These are phyloP conservation scores for Pezicula carpinea DNA, from an alignment of 2,329 filamentous ascomycete species.

Conservation along the genomic window DNA sequence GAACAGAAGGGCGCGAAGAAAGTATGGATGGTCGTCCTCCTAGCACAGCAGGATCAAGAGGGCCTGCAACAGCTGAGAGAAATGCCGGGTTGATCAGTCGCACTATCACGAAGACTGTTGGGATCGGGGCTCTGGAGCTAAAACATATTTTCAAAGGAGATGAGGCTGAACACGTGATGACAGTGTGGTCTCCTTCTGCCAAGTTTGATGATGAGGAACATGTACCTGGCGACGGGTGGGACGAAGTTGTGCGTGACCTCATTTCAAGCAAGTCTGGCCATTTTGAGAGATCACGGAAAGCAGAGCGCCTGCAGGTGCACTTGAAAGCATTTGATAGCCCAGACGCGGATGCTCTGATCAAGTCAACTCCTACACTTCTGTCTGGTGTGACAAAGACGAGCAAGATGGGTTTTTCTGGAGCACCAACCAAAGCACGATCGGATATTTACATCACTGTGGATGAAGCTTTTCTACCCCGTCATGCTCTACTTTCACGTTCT, in stretches of 20 bases:
- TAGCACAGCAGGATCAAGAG: conserved; percentile 51
- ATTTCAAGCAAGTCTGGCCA: conserved; percentile 67
- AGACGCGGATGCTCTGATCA: conserved; percentile 77
- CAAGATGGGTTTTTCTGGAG: conserved; percentile 91
- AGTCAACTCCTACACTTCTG: conserved; percentile 80
- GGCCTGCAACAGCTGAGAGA: conserved; percentile 31
- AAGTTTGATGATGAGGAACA: conserved; percentile 51
- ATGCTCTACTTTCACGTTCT: conserved; percentile 63
- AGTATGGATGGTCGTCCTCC: conserved; percentile 35
- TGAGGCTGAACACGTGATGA: conserved; percentile 71
- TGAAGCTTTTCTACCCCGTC: conserved; percentile 72
- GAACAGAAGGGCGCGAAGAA: conserved; percentile 6
- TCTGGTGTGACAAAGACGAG: conserved; percentile 75
- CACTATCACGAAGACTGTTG: conserved; percentile 63
- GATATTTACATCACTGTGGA: conserved; percentile 92
- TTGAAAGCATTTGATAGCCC: conserved; percentile 72
- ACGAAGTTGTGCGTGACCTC: conserved; percentile 68
- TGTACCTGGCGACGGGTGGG: conserved; percentile 61
- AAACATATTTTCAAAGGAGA: conserved; percentile 70
- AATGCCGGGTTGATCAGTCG: conserved; percentile 32
- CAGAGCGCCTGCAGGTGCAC: conserved; percentile 75
- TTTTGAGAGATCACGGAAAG: conserved; percentile 67
- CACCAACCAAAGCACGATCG: conserved; percentile 80
- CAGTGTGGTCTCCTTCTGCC: conserved; percentile 66
- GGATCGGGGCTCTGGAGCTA: conserved; percentile 72